Evolutionary conservation across 1,284 basidiomycete genomes (phyloP).

Genomic region (Moniliella sp.): DNA sequence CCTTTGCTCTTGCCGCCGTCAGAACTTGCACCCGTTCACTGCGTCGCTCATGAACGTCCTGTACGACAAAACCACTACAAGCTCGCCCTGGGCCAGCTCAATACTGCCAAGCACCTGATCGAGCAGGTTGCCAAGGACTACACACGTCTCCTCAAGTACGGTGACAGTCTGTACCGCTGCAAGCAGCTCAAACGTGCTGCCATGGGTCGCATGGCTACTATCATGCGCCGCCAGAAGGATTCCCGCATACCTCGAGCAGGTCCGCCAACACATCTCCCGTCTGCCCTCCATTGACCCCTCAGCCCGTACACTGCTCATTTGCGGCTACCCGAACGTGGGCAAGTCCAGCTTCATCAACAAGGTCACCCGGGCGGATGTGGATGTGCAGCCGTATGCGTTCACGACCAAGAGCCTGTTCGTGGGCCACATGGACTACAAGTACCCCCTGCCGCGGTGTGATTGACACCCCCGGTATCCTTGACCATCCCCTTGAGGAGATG

Average conservation of each 20-base stretch:
- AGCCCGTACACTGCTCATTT: slow-evolving; percentile 28
- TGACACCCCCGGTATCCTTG: slow-evolving; percentile 32
- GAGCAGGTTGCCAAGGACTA: slow-evolving; percentile 34
- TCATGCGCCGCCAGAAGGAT: slow-evolving; percentile 33
- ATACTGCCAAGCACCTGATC: slow-evolving; percentile 30
- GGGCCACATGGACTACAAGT: slow-evolving; percentile 34
- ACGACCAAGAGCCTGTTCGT: slow-evolving; percentile 34
- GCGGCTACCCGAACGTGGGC: slow-evolving; percentile 32
- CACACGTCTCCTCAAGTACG: slow-evolving; percentile 31
- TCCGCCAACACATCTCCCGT: slow-evolving; percentile 34
- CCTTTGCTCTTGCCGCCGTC: slow-evolving; percentile 1
- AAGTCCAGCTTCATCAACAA: slow-evolving; percentile 34
- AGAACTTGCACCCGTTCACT: slow-evolving; percentile 30
- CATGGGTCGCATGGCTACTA: slow-evolving; percentile 33
- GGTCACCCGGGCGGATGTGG: slow-evolving; percentile 30
- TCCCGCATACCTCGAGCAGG: slow-evolving; percentile 32
- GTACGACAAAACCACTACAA: slow-evolving; percentile 35
- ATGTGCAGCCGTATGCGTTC: slow-evolving; percentile 33
- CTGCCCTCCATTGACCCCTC: slow-evolving; percentile 30
- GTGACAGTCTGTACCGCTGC: slow-evolving; percentile 31
- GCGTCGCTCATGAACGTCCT: slow-evolving; percentile 32
- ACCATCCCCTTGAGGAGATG: slow-evolving; percentile 34
- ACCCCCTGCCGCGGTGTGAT: slow-evolving; percentile 33
- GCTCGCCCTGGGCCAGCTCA: slow-evolving; percentile 32
- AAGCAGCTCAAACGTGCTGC: slow-evolving; percentile 33